Evolutionary conservation across 441 rosid genomes (phyloP).

Genomic region (Mallotus japonicus): DNA sequence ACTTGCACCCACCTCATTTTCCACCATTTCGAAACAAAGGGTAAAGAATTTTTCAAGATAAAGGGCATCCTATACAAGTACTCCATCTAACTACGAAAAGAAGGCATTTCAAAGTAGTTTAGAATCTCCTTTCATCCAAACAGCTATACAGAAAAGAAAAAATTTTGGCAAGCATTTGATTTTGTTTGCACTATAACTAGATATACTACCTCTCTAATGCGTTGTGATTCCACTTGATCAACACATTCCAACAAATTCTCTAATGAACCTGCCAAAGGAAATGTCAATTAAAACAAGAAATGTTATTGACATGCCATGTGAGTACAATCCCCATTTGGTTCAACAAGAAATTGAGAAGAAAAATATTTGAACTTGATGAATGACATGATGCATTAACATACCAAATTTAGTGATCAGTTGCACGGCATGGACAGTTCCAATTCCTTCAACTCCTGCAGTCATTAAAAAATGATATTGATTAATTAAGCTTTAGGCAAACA

Average conservation of each 20-base stretch:
- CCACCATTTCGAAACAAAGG: background rate
- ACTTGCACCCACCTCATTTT: background rate
- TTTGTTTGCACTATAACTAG: conserved; percentile 6
- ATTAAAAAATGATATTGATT: conserved; percentile 8
- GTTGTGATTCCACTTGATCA: conserved; percentile 66
- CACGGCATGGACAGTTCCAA: conserved; percentile 77
- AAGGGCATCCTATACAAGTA: background rate
- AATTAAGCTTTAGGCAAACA: background rate
- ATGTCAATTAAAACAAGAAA: conserved; percentile 21
- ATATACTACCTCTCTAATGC: conserved; percentile 54
- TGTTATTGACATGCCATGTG: background rate
- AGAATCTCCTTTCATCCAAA: background rate
- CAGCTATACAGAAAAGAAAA: background rate
- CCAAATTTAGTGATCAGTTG: conserved; percentile 76
- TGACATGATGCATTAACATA: conserved; percentile 31
- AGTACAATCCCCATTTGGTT: background rate
- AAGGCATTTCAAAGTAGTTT: background rate
- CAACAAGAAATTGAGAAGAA: background rate
- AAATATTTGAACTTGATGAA: background rate
- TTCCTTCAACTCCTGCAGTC: conserved; percentile 82
- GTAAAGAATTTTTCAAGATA: background rate
- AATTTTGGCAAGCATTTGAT: conserved; percentile 10
- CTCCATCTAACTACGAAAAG: background rate
- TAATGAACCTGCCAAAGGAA: conserved; percentile 50
- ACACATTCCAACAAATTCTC: conserved; percentile 71